A percentile compares a stretch with the other conserved stretches of the same genome.
phyloP scores from a whole-genome alignment of 768 basidiomycete genomes.

The Tulasnella sp. region DNA sequence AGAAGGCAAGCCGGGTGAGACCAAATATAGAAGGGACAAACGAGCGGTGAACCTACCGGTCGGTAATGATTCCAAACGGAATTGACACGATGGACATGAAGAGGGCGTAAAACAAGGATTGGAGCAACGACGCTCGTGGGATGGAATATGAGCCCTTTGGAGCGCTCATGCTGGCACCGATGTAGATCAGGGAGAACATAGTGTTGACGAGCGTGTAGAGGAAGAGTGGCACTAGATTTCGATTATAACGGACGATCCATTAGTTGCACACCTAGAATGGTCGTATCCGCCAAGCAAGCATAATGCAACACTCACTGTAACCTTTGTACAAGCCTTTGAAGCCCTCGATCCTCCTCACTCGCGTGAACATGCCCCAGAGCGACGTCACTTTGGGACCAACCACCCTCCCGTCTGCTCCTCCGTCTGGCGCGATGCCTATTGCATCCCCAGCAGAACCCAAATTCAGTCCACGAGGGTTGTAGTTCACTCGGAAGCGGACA shows the following conservation, averaged over 20 bases:
- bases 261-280: neutral
- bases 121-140: constrained; percentile 47
- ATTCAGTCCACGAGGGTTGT: constrained; percentile 73
- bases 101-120: constrained; percentile 51
- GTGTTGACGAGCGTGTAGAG: constrained; percentile 44
- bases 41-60: constrained; percentile 40
- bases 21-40: neutral
- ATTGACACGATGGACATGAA: constrained; percentile 52
- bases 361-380: constrained; percentile 49
- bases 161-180: constrained; percentile 41
- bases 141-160: constrained; percentile 48
- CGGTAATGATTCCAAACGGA: constrained; percentile 62
- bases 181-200: constrained; percentile 42
- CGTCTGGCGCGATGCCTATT: constrained; percentile 46
- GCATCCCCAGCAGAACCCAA: constrained; percentile 49
- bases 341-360: constrained; percentile 67
- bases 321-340: constrained; percentile 72
- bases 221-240: constrained; percentile 37
- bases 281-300: neutral
- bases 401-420: constrained; percentile 38
- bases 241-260: constrained; percentile 23
- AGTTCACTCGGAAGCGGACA: constrained; percentile 48
- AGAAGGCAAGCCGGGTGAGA: neutral
- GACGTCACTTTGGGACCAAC: constrained; percentile 47
- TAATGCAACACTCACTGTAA: constrained; percentile 34